Conservation (phyloP, 345 rosid species). For the Hypericum androsaemum region DNA sequence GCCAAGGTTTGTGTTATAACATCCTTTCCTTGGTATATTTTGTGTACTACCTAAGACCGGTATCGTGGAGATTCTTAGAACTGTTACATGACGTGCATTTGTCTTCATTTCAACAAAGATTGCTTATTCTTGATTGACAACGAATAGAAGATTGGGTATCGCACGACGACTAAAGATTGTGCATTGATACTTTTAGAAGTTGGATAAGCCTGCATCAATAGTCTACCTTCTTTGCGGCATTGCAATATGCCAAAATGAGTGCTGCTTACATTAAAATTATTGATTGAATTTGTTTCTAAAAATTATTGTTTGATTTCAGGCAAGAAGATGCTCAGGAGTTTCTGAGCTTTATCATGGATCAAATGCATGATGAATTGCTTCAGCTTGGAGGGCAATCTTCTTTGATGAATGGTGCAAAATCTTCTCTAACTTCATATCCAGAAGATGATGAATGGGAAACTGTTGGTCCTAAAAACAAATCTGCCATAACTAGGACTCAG, state of each 20-base stretch:
- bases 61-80: too few relatives aligned
- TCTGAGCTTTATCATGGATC: slow-evolving; percentile 81
- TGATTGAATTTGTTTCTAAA: slow-evolving; percentile 1
- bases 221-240: too few relatives aligned
- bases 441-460: slow-evolving; percentile 97
- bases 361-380: slow-evolving; percentile 80
- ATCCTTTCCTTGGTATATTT: not conserved
- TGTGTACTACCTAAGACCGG: too few relatives aligned
- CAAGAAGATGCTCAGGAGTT: slow-evolving; percentile 99
- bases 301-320: slow-evolving; percentile 30
- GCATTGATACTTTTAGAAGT: too few relatives aligned
- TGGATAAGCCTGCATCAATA: too few relatives aligned
- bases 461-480: slow-evolving; percentile 84
- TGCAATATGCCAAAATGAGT: too few relatives aligned
- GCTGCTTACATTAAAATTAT: too few relatives aligned
- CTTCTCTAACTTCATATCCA: slow-evolving; percentile 45
- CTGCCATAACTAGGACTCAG: slow-evolving; percentile 84
- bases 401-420: slow-evolving; percentile 24
- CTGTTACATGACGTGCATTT: too few relatives aligned
- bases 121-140: too few relatives aligned
- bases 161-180: too few relatives aligned
- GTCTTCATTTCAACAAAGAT: too few relatives aligned
- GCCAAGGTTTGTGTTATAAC: slow-evolving; percentile 52
- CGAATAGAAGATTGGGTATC: too few relatives aligned
- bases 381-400: slow-evolving; percentile 48